These are phyloP conservation scores for Poa annua DNA, from an alignment of 176 grass and related monocot genomes.

Conservation along the genomic window DNA sequence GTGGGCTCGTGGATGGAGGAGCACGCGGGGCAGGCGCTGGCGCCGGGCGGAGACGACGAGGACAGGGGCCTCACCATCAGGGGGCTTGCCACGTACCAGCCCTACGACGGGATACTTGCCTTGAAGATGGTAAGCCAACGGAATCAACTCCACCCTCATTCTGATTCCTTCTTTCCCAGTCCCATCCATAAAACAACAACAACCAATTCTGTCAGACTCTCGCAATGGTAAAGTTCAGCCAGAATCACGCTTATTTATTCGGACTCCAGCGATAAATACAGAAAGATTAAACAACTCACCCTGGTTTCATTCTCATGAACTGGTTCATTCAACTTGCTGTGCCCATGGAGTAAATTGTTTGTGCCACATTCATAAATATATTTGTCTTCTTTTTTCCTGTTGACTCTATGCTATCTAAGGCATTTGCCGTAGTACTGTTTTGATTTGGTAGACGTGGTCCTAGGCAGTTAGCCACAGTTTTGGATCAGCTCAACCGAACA, in stretches of 20 bases:
- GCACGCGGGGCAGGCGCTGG: constrained; percentile 53
- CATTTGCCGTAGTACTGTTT: background rate
- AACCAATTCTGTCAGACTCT: background rate
- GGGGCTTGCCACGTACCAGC: constrained; percentile 81
- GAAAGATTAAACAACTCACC: background rate
- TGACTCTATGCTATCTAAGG: background rate
- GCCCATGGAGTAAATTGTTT: background rate
- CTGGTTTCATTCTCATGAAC: background rate
- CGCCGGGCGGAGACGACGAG: constrained; percentile 38
- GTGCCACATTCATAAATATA: background rate
- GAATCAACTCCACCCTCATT: constrained; percentile 22
- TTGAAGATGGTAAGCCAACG: constrained; percentile 85
- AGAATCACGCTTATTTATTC: background rate
- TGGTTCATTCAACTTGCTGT: background rate
- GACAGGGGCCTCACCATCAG: constrained; percentile 63
- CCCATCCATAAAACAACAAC: constrained; percentile 3
- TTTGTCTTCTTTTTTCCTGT: background rate
- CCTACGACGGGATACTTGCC: constrained; percentile 73
- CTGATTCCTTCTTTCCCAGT: background rate
- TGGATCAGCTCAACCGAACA: background rate
- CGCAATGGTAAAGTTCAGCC: background rate
- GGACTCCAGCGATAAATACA: background rate
- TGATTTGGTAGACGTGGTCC: constrained; percentile 9
- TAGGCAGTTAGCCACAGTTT: constrained; percentile 8
- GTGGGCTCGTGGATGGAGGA: constrained; percentile 72